Base-by-base conservation (phyloP, 129 eudicot species). In the Ambrosia artemisiifolia region DNA sequence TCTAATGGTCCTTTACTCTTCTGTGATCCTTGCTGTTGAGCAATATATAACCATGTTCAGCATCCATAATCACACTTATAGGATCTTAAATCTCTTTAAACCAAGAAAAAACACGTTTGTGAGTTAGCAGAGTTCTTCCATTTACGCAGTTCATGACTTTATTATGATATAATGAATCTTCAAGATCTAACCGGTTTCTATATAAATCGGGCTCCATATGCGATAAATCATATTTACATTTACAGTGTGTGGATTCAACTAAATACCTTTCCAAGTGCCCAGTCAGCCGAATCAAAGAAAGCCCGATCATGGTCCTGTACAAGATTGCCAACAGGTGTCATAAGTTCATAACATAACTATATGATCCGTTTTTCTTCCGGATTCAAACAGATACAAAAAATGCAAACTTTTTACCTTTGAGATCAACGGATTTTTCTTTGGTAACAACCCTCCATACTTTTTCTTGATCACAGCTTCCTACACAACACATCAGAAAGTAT, bases 211-310 rank as follows among this genome's bases (percentile, higher is more conserved):
- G 66, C 11, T 33, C 24, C 12, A 33, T 13, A 14, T 61, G 34
- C 43, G 14, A n/a, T 48, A 48, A 13, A 18, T 30, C 19, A 61
- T 34, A 55, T 28, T 28, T 6, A 48, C 14, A 63, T 11, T 17
- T 62, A 32, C 13, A 74, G 47, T 33, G 20, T 49, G 30, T 20
- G 20, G 53, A 64, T 40, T 50, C 19, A 11, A 17, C 40, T 47
- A 53, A 24, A 51, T 83, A 92, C 98, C 96, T 92, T 92, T 72
- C 95, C 96, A 14, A 92, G 67, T 44, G 96, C 98, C 98, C 98
- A 92, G 71, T 92, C 98, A 69, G 98, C 98, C 62, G 98, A 92
- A 80, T 92, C 96, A 47, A 92, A 92, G 59, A 83, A 92, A 61
- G 98, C 98, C 32, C 82, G 95, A 50, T 92, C 98, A 71, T 89